Evolutionary conservation across 2,329 filamentous ascomycete genomes (phyloP), one percentile per base, ranked within the genome.

Genomic region (Fonsecaea multimorphosa): DNA sequence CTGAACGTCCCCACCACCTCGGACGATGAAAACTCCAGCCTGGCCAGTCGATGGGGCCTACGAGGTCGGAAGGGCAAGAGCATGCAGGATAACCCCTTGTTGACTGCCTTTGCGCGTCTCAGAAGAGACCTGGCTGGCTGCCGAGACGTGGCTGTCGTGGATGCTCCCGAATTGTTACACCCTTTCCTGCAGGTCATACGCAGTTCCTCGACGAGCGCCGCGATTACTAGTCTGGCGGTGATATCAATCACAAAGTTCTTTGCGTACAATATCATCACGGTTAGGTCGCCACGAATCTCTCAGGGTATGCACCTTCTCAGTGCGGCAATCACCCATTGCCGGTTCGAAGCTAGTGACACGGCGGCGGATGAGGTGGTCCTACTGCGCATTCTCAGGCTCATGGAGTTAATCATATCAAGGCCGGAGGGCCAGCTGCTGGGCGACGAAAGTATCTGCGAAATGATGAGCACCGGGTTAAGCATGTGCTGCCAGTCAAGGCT

Each of bases 371-470:
- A 99, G 78, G 93, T 98, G 60, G 96, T 99, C 14, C 85, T 98
- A 61, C 82, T 98, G 63, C 90, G 96, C 80, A 98, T 99, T 73
- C 79, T 99, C 66, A 95, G 97, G 76, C 85, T 99, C 54, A 99
- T 99, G 95, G 95, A 99, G 78, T 91, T 93, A 74, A 97, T 99
- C 91, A 89, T 99, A 73, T 96, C 93, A 16, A 92, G 95, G 0
- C 92, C 93, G 0, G 93, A 94, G 32, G 95, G 95, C 40, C 90
- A 96, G 71, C 87, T 98, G 11, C 82, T 99, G n/a, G 96, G 94
- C 65, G 95, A 99, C 74, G 94, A 98, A 80, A 98, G 94, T 75
- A 93, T 99, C 11, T 99, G 96, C 76, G 93, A 97, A 77, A 98
- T 99, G 93, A 98, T 99, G 94, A 95, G 97, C 77, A 94, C 93